Evolutionary conservation across 2,329 filamentous ascomycete species (phyloP).

Genomic region (Colletotrichum horii): DNA sequence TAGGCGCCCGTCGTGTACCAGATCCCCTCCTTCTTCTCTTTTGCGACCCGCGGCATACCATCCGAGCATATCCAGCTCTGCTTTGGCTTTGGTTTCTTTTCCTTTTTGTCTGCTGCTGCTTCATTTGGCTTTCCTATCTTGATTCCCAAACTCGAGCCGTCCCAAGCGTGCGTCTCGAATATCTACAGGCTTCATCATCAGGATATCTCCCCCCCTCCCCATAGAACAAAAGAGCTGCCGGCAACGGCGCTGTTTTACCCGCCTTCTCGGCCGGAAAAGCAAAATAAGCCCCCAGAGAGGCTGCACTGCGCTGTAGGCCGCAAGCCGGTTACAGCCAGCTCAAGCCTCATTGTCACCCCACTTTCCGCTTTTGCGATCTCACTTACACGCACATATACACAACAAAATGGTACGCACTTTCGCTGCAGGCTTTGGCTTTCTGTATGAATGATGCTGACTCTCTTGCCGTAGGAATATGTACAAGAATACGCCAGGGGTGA

Average conservation of each 20-base stretch:
- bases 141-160: slow-evolving; percentile 22
- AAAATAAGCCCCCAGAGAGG: not conserved
- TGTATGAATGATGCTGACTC: not conserved
- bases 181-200: not conserved
- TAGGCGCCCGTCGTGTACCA: slow-evolving; percentile 47
- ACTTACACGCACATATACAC: slow-evolving; percentile 22
- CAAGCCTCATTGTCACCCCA: slow-evolving; percentile 6
- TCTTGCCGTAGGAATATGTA: slow-evolving; percentile 36
- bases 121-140: slow-evolving; percentile 25
- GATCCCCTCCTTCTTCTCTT: slow-evolving; percentile 41
- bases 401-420: slow-evolving; percentile 37
- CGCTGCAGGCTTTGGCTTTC: not conserved
- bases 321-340: slow-evolving; percentile 15
- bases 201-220: not conserved
- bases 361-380: slow-evolving; percentile 13
- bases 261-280: slow-evolving; percentile 25
- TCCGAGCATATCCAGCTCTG: slow-evolving; percentile 36
- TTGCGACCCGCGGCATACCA: slow-evolving; percentile 43
- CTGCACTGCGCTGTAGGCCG: slow-evolving; percentile 16
- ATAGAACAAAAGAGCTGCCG: slow-evolving; percentile 30
- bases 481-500: slow-evolving; percentile 38
- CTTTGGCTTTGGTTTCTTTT: slow-evolving; percentile 22
- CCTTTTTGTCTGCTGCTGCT: slow-evolving; percentile 27
- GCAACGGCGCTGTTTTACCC: slow-evolving; percentile 37
- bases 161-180: not conserved